Base-by-base conservation (phyloP, 257 asterid genomes). In the Anisodus tanguticus region DNA sequence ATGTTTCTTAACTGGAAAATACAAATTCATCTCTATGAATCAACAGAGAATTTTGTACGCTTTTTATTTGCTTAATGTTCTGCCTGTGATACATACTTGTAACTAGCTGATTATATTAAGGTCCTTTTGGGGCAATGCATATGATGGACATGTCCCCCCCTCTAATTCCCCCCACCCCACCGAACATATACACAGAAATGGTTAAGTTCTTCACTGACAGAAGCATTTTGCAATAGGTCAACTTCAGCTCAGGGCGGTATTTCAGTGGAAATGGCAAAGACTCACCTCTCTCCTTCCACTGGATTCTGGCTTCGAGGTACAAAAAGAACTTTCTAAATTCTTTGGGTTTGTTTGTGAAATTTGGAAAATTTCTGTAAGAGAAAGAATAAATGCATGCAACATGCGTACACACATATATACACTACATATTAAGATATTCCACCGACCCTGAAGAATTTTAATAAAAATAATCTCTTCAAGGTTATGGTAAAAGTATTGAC, bases 281-380 rank as follows among this genome's bases (percentile, higher is more conserved):
- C 74, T 90, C 84, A 86, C 87, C 62, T 92, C 98, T 53, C 90
- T 82, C 85, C 99, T 94, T 81, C 99, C 99, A 41, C 93, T 93
- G 84, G 98, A 94, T 93, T 98, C 97, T 89, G 98, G 99, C 22
- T 94, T 96, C 47, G 99, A 96, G 98, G 98, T 96, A 51, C 47
- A 89, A 43, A 58, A 74, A 60, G 16, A 78, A 64, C 60, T 13
- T 69, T 35, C 2, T 35, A 11, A 4, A 31, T 51, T 54, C 45
- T 17, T 68, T 82, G 59, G 79, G 54, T 43, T 82, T 35, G 66
- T 82, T 67, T 51, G 22, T 63, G 64, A 74, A 19, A 5, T 19
- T 11, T 2, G 16, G 57, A 43, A 22, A 22, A 45, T 11, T 71
- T 71, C 10, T 71, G 1, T 17, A 9, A 71, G 79, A 71, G 79